Conservation (phyloP, 352 stramenopile species). For the Phytophthora citricola region DNA sequence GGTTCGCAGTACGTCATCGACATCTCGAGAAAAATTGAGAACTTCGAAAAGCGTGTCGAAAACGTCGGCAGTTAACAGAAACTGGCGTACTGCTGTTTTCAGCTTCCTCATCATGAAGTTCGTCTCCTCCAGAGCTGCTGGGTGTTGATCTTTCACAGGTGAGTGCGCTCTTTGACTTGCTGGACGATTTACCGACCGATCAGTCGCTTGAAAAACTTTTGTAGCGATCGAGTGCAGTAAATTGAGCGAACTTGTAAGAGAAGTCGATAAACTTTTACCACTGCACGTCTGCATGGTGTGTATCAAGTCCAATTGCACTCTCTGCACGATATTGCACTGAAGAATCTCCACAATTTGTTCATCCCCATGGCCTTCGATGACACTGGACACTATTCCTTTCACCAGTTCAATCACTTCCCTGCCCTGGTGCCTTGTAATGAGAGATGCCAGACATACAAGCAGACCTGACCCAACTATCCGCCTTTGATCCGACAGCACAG, state of each 20-base stretch:
- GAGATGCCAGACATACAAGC: conserved; percentile 55
- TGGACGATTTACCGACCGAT: conserved; percentile 11
- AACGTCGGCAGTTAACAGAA: conserved; percentile 36
- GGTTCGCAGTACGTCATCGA: conserved; percentile 12
- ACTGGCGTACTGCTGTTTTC: conserved; percentile 27
- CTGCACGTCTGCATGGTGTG: conserved; percentile 15
- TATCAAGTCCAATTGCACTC: conserved; percentile 46
- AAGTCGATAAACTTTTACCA: neutral
- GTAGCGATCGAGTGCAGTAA: conserved; percentile 21
- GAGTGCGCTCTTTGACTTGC: conserved; percentile 5
- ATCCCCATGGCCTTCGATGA: conserved; percentile 44
- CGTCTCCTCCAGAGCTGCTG: conserved; percentile 15
- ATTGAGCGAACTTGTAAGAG: conserved; percentile 27
- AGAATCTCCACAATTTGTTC: conserved; percentile 70
- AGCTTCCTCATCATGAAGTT: conserved; percentile 31
- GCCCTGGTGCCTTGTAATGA: conserved; percentile 42
- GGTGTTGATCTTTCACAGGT: conserved; percentile 1
- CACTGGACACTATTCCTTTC: conserved; percentile 57
- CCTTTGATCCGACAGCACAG: conserved; percentile 52
- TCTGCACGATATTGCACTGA: conserved; percentile 63
- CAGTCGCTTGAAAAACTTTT: conserved; percentile 22
- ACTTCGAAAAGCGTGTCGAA: conserved; percentile 53
- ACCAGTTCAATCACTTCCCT: conserved; percentile 56
- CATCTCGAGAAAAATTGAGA: conserved; percentile 24
- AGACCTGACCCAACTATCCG: conserved; percentile 60